A percentile compares a stretch with the other conserved stretches of the same genome.
These are phyloP conservation scores for Neurospora sp. DNA, from an alignment of 2,329 filamentous ascomycete species.

Conservation along the genomic window DNA sequence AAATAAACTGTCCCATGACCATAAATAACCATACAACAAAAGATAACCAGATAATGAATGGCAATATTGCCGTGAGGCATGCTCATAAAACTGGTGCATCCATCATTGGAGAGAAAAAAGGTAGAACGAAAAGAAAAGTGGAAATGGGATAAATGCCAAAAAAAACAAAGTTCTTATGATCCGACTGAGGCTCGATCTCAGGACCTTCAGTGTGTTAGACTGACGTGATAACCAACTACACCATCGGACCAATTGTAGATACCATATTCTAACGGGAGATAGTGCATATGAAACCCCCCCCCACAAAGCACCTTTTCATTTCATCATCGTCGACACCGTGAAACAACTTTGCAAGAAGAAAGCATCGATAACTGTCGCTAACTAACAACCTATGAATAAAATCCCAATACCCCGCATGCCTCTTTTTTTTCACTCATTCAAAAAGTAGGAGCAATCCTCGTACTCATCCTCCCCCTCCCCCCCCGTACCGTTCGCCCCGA, in stretches of 20 bases:
- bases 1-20: not conserved
- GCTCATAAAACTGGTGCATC: not conserved
- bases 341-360: not conserved
- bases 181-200: not conserved
- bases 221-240: constrained; percentile 34
- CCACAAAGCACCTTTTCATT: not conserved
- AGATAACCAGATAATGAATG: not conserved
- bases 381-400: not conserved
- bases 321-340: not conserved
- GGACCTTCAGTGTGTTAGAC: constrained; percentile 26
- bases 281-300: not conserved
- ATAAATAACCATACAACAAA: not conserved
- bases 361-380: not conserved
- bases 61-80: not conserved
- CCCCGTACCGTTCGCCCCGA: not conserved
- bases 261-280: accelerated
- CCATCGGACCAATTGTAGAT: constrained; percentile 4
- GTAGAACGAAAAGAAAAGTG: too few species aligned
- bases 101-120: not conserved
- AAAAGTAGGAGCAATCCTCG: constrained; percentile 11
- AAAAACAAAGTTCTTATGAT: not conserved
- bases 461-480: constrained; percentile 1
- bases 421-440: not conserved
- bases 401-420: not conserved
- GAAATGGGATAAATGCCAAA: not conserved